These are phyloP conservation scores for Amborella trichopoda DNA, from an alignment of 164 flowering plant species.

Conservation along the genomic window DNA sequence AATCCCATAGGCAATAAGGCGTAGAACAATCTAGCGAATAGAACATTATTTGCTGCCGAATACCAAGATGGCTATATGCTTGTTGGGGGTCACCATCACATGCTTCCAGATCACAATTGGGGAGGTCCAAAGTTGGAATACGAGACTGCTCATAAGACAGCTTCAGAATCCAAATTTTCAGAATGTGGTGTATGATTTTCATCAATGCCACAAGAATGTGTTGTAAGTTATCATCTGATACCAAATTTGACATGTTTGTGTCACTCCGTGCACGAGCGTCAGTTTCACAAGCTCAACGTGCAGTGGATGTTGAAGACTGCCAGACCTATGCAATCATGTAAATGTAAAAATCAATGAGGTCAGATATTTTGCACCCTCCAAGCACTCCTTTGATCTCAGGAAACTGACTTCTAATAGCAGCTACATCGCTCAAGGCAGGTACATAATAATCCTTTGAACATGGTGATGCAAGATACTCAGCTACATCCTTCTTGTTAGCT, in stretches of 20 bases:
- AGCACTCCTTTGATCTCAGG: no score
- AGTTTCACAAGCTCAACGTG: no score
- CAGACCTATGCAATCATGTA: slow-evolving; percentile 18
- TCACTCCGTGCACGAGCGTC: no score
- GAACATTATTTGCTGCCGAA: slow-evolving; percentile 78
- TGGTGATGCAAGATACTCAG: slow-evolving; percentile 26
- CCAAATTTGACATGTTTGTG: no score
- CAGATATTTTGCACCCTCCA: no score
- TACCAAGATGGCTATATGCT: slow-evolving; percentile 94
- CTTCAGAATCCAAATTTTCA: slow-evolving; percentile 39
- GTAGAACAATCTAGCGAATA: slow-evolving; percentile 44
- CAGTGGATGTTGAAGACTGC: no score
- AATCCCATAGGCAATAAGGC: slow-evolving; percentile 76
- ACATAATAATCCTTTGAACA: slow-evolving; percentile 27
- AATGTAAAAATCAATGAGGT: slow-evolving; percentile 14
- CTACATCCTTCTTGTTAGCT: slow-evolving; percentile 20
- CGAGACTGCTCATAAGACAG: slow-evolving; percentile 87
- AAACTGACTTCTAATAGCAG: slow-evolving; percentile 18
- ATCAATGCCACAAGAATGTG: no score
- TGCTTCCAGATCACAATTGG: slow-evolving; percentile 89
- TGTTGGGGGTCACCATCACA: slow-evolving; percentile 61
- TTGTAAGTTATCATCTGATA: no score
- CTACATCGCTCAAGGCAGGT: slow-evolving; percentile 26
- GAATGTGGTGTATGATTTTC: slow-evolving; percentile 13
- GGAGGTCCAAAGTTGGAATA: slow-evolving; percentile 84